Evolutionary conservation across 2,329 filamentous ascomycete genomes (phyloP).

Genomic region (Pseudogymnoascus sp.): DNA sequence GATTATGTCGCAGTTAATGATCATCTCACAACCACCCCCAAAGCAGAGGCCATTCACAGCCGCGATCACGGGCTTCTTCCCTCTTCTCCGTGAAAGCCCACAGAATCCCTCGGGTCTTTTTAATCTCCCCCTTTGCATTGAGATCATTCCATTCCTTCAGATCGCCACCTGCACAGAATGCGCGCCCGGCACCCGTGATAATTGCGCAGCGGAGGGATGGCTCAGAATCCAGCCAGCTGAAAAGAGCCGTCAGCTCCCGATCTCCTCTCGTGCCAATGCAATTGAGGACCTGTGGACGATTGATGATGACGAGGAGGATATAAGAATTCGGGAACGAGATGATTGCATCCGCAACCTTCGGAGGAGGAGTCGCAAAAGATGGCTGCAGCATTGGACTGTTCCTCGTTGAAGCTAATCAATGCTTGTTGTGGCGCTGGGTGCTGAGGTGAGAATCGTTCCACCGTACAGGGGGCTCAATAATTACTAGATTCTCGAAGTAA

Average conservation of each 20-base stretch:
- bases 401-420: background rate
- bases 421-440: background rate
- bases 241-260: slow-evolving; percentile 39
- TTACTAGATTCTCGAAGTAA: background rate
- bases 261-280: slow-evolving; percentile 36
- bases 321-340: slow-evolving; percentile 47
- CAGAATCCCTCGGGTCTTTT: slow-evolving; percentile 48
- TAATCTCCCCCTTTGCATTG: slow-evolving; percentile 27
- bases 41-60: slow-evolving; percentile 70
- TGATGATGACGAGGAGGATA: slow-evolving; percentile 53
- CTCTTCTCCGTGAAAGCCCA: slow-evolving; percentile 56
- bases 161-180: slow-evolving; percentile 64
- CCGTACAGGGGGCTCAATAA: background rate
- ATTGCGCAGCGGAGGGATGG: slow-evolving; percentile 54
- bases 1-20: slow-evolving; percentile 65
- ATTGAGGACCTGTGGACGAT: slow-evolving; percentile 53
- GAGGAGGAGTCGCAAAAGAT: slow-evolving; percentile 19
- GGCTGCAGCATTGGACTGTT: slow-evolving; percentile 1
- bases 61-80: slow-evolving; percentile 68
- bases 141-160: slow-evolving; percentile 55
- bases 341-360: slow-evolving; percentile 14
- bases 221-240: slow-evolving; percentile 57
- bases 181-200: slow-evolving; percentile 54
- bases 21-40: slow-evolving; percentile 72
- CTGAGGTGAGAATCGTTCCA: background rate